Conservation (phyloP, 257 asterid species). For the Verbena officinalis region DNA sequence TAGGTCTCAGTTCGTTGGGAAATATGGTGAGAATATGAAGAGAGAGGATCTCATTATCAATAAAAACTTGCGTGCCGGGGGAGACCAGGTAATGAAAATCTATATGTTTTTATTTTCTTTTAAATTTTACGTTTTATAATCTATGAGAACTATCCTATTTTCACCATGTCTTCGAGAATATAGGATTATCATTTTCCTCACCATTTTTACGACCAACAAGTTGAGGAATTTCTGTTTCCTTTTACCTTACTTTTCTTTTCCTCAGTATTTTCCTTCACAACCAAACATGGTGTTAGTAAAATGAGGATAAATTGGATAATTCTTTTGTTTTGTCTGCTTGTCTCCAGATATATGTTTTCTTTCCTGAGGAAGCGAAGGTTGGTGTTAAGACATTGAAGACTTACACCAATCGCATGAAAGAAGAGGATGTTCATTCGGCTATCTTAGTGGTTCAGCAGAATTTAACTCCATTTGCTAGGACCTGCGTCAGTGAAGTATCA, state of each 20-base stretch:
- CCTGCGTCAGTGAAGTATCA: constrained; percentile 71
- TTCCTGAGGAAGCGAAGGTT: constrained; percentile 75
- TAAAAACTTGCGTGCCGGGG: constrained; percentile 49
- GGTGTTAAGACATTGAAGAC: constrained; percentile 79
- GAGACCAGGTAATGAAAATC: constrained; percentile 49
- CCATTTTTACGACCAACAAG: not conserved
- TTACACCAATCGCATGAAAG: constrained; percentile 71
- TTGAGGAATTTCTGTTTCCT: not conserved
- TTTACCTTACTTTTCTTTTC: too few species aligned
- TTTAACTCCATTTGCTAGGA: constrained; percentile 67
- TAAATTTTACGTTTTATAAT: not conserved
- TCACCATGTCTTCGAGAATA: not conserved
- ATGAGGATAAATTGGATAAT: not conserved
- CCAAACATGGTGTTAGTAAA: not conserved
- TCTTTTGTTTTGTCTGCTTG: constrained; percentile 8
- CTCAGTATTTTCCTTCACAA: too few species aligned
- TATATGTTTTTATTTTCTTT: not conserved
- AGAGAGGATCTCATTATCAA: constrained; percentile 67
- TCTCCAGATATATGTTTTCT: constrained; percentile 79
- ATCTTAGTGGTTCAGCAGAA: constrained; percentile 80
- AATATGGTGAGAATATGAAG: constrained; percentile 76
- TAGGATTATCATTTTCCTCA: too few species aligned
- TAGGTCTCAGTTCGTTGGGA: constrained; percentile 42
- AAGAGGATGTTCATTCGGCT: constrained; percentile 64
- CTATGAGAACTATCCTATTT: not conserved